These are phyloP conservation scores for Porcisia hertigi DNA, from an alignment of 208 protist genomes.

Conservation along the genomic window DNA sequence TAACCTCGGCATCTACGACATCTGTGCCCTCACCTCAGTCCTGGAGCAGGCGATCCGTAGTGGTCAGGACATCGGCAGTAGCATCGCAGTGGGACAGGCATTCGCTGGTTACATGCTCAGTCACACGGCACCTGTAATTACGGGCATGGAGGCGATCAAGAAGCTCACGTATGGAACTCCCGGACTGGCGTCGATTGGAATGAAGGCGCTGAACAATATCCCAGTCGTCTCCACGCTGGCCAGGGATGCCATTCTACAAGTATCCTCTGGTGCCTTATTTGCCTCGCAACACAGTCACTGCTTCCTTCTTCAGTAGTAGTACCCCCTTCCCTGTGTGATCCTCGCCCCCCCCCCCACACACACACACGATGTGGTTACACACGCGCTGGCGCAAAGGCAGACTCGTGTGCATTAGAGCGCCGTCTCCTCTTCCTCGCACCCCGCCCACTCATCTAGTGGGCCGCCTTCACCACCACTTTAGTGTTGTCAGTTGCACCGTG, in stretches of 20 bases:
- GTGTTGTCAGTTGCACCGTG: too few species aligned
- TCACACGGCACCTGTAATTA: slow-evolving; percentile 78
- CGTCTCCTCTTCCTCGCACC: too few species aligned
- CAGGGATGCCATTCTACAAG: slow-evolving; percentile 78
- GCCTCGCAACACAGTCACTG: slow-evolving; percentile 57
- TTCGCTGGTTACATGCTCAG: slow-evolving; percentile 77
- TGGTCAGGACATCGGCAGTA: slow-evolving; percentile 83
- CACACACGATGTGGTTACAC: too few species aligned
- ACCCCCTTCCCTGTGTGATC: not conserved
- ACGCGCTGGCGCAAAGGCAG: too few species aligned
- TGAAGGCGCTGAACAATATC: slow-evolving; percentile 66
- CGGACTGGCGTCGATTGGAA: slow-evolving; percentile 57
- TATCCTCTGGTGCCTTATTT: slow-evolving; percentile 77
- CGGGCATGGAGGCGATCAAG: slow-evolving; percentile 80
- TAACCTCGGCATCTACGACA: slow-evolving; percentile 92
- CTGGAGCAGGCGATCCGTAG: slow-evolving; percentile 61
- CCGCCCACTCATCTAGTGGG: too few species aligned
- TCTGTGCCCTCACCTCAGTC: slow-evolving; percentile 66
- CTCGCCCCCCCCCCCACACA: not conserved
- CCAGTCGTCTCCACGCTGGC: slow-evolving; percentile 72
- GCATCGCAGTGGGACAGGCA: slow-evolving; percentile 65
- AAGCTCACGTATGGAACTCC: slow-evolving; percentile 49
- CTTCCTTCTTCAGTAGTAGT: slow-evolving; percentile 46
- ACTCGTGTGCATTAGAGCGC: too few species aligned
- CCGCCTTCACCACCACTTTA: too few species aligned